Conservation (phyloP, 2,329 filamentous ascomycete genomes). For the Beauveria asiatica region DNA sequence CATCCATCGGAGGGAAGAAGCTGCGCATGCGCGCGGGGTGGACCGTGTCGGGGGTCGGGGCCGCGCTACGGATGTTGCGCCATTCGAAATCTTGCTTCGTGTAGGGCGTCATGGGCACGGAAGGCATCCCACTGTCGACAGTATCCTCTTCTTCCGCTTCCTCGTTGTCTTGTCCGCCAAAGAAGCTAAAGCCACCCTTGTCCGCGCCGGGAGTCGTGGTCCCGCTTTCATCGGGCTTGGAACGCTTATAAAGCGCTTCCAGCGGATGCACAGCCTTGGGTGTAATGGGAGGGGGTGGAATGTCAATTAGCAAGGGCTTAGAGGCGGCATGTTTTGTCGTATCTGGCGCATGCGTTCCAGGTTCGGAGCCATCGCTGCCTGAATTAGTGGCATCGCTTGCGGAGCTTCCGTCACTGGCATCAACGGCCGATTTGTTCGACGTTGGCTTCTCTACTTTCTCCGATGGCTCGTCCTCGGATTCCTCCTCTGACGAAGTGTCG, state of each 20-base stretch:
- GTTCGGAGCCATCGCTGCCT: conserved; percentile 19
- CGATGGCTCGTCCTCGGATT: conserved; percentile 14
- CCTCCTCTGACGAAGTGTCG: conserved; percentile 17
- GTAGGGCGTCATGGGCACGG: conserved; percentile 71
- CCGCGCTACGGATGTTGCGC: conserved; percentile 73
- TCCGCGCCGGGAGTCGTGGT: conserved; percentile 27
- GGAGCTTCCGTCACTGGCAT: conserved; percentile 17
- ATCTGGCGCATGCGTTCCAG: conserved; percentile 12
- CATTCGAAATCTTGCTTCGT: conserved; percentile 69
- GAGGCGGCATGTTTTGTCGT: conserved; percentile 32
- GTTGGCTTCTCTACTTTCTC: conserved; percentile 11
- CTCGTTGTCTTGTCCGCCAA: conserved; percentile 42
- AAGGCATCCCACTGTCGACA: conserved; percentile 15
- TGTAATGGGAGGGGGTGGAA: conserved; percentile 40
- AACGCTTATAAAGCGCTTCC: conserved; percentile 82
- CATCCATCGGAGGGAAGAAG: conserved; percentile 42
- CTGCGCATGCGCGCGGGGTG: conserved; percentile 58
- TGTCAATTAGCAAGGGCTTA: conserved; percentile 46
- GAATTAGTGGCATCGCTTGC: background rate
- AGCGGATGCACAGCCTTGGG: conserved; percentile 65
- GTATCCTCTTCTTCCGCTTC: conserved; percentile 28
- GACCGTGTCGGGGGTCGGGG: conserved; percentile 90
- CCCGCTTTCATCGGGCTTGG: conserved; percentile 36
- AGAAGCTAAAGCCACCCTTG: conserved; percentile 67
- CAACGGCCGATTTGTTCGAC: conserved; percentile 16